Evolutionary conservation across 73 alveolate species (phyloP).

Genomic region (Stentor roeselii): DNA sequence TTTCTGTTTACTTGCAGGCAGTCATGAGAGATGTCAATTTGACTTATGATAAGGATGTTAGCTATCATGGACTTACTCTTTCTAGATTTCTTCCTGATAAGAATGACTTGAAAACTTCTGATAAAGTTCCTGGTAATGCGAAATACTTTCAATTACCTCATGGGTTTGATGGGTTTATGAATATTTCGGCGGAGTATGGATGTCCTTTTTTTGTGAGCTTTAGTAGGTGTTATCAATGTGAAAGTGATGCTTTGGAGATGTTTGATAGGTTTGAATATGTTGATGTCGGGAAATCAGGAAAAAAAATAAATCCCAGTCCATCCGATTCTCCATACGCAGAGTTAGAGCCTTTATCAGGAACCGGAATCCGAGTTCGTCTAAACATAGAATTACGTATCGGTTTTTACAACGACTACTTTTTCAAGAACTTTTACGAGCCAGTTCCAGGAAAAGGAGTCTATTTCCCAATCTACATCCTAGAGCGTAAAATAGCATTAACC

Average conservation of each 20-base stretch:
- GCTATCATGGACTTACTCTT: neutral
- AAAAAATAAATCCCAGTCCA: neutral
- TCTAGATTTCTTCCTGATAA: neutral
- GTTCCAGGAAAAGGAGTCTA: conserved; percentile 27
- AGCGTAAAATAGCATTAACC: neutral
- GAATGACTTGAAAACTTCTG: neutral
- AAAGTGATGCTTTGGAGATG: neutral
- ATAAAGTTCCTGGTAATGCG: neutral
- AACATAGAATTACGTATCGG: neutral
- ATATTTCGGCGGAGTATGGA: conserved; percentile 2
- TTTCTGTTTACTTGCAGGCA: neutral
- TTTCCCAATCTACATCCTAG: neutral
- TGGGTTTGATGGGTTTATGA: conserved; percentile 23
- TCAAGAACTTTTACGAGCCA: neutral
- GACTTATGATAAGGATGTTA: neutral
- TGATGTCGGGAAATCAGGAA: neutral
- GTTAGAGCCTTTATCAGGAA: conserved; percentile 3
- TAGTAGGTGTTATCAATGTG: neutral
- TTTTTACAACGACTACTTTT: neutral
- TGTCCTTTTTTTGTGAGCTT: conserved; percentile 3
- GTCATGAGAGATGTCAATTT: neutral
- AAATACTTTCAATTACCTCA: conserved; percentile 7
- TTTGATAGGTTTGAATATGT: neutral
- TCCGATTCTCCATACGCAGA: conserved; percentile 2
- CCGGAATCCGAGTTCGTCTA: neutral